These are phyloP conservation scores for Microglena sp. DNA, from an alignment of 139 green algal species.

Conservation along the genomic window DNA sequence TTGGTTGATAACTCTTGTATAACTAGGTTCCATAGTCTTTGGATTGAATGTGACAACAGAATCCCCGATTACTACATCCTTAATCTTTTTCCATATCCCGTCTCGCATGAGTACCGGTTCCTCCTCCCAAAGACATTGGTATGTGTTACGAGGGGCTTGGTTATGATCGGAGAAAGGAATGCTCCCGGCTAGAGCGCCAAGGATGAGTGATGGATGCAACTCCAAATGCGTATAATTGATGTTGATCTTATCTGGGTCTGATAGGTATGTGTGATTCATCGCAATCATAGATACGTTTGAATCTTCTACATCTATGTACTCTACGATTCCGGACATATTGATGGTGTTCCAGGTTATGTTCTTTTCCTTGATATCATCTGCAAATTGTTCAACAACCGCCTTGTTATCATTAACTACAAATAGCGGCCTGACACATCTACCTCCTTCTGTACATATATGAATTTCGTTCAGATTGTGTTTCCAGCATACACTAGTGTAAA, in stretches of 20 bases:
- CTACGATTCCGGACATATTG: slow-evolving; percentile 32
- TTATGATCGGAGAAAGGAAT: slow-evolving; percentile 70
- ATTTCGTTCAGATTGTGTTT: neutral
- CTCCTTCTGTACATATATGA: slow-evolving; percentile 3
- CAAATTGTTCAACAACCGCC: no score
- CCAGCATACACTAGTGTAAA: neutral
- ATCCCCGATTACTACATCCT: no score
- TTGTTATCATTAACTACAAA: slow-evolving; percentile 14
- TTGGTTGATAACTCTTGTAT: no score
- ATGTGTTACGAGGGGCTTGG: slow-evolving; percentile 53
- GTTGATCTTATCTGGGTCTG: slow-evolving; percentile 21
- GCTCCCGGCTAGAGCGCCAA: slow-evolving; percentile 43
- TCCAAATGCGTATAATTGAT: slow-evolving; percentile 59
- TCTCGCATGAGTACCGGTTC: no score
- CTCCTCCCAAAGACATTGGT: no score
- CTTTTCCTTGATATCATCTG: neutral
- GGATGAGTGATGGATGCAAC: slow-evolving; percentile 48
- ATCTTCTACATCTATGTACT: slow-evolving; percentile 56
- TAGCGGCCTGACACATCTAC: slow-evolving; percentile 17
- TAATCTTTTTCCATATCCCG: no score
- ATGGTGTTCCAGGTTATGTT: neutral
- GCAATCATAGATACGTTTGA: slow-evolving; percentile 30
- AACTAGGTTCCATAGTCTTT: no score
- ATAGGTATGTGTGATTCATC: neutral
- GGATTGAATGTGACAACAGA: no score